Evolutionary conservation across 2,329 filamentous ascomycete species (phyloP).

Genomic region (Talaromyces funiculosus): DNA sequence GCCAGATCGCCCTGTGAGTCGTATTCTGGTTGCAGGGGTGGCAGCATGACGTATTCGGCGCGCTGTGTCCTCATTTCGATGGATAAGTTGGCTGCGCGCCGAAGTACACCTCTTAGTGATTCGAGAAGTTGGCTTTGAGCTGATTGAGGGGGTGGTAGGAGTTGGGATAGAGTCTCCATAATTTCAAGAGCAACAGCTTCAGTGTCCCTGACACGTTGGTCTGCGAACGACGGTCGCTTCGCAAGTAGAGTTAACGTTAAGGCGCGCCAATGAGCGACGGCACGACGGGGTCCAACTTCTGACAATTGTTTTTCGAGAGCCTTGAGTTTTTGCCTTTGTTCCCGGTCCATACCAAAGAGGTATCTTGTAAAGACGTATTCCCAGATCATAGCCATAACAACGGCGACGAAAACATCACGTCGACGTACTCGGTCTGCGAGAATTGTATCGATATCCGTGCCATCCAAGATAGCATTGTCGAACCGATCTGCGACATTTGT

Average conservation of each 20-base stretch:
- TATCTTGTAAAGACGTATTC: conserved; percentile 98
- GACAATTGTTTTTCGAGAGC: conserved; percentile 83
- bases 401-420: conserved; percentile 95
- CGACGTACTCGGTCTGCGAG: conserved; percentile 81
- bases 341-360: conserved; percentile 96
- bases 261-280: conserved; percentile 96
- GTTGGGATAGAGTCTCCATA: conserved; percentile 72
- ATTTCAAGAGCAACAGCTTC: conserved; percentile 94
- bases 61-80: conserved; percentile 97
- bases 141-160: conserved; percentile 80
- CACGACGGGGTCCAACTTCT: conserved; percentile 78
- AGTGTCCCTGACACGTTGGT: conserved; percentile 81
- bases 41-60: conserved; percentile 97
- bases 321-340: conserved; percentile 96
- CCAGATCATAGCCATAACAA: conserved; percentile 99
- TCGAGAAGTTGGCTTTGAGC: conserved; percentile 74
- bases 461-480: conserved; percentile 90
- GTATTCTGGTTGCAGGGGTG: conserved; percentile 89
- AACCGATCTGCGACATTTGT: conserved; percentile 91
- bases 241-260: conserved; percentile 87
- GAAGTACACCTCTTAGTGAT: conserved; percentile 80
- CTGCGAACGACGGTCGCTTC: conserved; percentile 69
- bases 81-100: conserved; percentile 80
- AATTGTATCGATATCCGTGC: conserved; percentile 83
- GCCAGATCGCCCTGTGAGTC: conserved; percentile 86